Conservation (phyloP, 345 rosid genomes). For the Linum usitatissimum region DNA sequence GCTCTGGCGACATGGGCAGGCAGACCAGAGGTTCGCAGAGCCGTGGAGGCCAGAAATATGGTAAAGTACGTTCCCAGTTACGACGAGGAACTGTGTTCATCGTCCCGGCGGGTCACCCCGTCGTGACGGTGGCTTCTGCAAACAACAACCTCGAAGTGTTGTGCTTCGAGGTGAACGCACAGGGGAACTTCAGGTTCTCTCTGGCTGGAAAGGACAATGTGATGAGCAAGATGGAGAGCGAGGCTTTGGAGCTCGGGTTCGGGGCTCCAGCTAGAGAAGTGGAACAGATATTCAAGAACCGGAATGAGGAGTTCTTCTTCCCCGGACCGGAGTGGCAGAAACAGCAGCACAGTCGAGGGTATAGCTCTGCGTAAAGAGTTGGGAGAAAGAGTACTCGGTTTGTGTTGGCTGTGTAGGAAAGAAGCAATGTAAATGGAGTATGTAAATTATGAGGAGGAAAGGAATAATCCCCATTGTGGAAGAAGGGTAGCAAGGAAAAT, state of each 20-base stretch:
- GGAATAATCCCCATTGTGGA: background rate
- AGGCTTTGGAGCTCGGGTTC: slow-evolving; percentile 14
- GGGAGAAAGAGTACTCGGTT: background rate
- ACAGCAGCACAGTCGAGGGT: slow-evolving; percentile 1
- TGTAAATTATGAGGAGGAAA: background rate
- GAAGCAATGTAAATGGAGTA: background rate
- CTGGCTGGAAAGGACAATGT: slow-evolving; percentile 17
- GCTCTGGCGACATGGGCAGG: background rate
- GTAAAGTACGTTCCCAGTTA: slow-evolving; percentile 7
- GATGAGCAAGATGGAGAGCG: slow-evolving; percentile 7
- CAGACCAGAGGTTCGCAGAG: background rate
- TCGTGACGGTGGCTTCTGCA: slow-evolving; percentile 11
- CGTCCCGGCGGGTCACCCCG: slow-evolving; percentile 16
- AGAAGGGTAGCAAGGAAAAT: too few relatives aligned
- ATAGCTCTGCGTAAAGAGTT: slow-evolving; percentile 13
- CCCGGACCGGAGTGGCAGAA: slow-evolving; percentile 24
- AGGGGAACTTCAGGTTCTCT: slow-evolving; percentile 8
- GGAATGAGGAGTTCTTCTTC: slow-evolving; percentile 29
- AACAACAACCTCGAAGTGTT: slow-evolving; percentile 11
- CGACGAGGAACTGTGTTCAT: slow-evolving; percentile 9
- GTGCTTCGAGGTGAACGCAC: slow-evolving; percentile 15
- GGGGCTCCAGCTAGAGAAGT: slow-evolving; percentile 13
- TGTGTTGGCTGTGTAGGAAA: background rate
- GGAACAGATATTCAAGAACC: slow-evolving; percentile 14
- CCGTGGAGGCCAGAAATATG: background rate